Evolutionary conservation across 2,329 filamentous ascomycete species (phyloP), one percentile per base, ranked within the genome.

Genomic region (Aureobasidium uvarum): DNA sequence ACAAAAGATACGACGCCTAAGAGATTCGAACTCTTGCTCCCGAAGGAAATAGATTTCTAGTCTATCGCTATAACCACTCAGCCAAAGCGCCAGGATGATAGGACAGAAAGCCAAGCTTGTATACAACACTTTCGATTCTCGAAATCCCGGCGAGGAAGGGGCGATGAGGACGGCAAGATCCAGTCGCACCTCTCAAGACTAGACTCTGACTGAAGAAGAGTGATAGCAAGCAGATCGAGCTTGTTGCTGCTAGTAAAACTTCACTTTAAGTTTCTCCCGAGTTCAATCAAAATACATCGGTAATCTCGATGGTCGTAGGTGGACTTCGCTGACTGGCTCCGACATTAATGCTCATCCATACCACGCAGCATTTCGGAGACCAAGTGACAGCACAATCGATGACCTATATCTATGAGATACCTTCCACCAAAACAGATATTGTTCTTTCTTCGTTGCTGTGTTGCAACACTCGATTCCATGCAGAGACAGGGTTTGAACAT

Each of bases 1-100:
- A 36, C 33, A 36, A 36, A 36, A 36, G 33, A 36, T 36, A 13
- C 33, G 10, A 36, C 33, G 33, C 33, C 33, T 13, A 36, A 36
- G 33, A 18, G 56, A 60, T 16, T 60, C 56, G 56, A 60, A 60
- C 56, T 18, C 23, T 16, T 18, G 56, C 56, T 48, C 56, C 41
- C 56, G 41, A 60, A 60, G 41, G 56, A 48, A 60, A 60, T 60
- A 60, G 56, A 60, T 60, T 60, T 60, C 56, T 60, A 60, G 56
- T 60, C 56, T 60, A 60, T 60, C 56, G 56, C 56, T 60, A 60
- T 60, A 60, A 60, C 56, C 56, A 60, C 56, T 60, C 41, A 60
- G 56, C 56, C 56, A 60, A 60, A 60, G 56, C 56, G 56, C 56
- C 56, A 1, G n/a, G 16, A 51, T 51, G 25, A 25, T 2, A 4